Conservation (phyloP, 2,329 filamentous ascomycete genomes). For the Beauveria bassiana region DNA sequence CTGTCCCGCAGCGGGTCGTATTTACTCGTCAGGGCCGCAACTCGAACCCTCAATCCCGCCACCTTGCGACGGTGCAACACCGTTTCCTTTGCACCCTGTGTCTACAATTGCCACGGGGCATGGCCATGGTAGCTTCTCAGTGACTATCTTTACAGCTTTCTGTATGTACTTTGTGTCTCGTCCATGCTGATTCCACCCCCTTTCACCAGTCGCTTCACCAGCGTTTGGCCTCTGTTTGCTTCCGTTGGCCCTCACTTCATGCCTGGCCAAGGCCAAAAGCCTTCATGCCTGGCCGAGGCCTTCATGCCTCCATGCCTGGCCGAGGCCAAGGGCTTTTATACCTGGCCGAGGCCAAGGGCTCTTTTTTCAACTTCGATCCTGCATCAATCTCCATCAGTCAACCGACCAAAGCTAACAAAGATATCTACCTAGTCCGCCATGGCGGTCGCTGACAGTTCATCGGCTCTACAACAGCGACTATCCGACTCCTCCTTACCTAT, state of each 20-base stretch:
- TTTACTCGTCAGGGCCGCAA: neutral
- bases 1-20: neutral
- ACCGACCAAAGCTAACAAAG: neutral
- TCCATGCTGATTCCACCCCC: neutral
- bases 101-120: slow-evolving; percentile 10
- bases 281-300: neutral
- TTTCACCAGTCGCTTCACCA: neutral
- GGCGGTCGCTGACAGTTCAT: slow-evolving; percentile 26
- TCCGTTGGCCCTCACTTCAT: neutral
- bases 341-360: too few relatives aligned
- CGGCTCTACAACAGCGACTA: slow-evolving; percentile 16
- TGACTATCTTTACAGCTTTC: neutral
- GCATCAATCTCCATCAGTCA: neutral
- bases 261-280: neutral
- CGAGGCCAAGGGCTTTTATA: too few relatives aligned
- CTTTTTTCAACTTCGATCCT: neutral
- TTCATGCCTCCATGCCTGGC: neutral
- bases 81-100: neutral
- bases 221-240: neutral
- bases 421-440: slow-evolving; percentile 24
- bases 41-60: neutral
- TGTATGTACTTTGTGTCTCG: neutral
- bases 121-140: slow-evolving; percentile 6
- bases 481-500: slow-evolving; percentile 13
- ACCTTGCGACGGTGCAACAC: neutral